Conservation (phyloP, 768 basidiomycete genomes). For the Paxillus involutus region DNA sequence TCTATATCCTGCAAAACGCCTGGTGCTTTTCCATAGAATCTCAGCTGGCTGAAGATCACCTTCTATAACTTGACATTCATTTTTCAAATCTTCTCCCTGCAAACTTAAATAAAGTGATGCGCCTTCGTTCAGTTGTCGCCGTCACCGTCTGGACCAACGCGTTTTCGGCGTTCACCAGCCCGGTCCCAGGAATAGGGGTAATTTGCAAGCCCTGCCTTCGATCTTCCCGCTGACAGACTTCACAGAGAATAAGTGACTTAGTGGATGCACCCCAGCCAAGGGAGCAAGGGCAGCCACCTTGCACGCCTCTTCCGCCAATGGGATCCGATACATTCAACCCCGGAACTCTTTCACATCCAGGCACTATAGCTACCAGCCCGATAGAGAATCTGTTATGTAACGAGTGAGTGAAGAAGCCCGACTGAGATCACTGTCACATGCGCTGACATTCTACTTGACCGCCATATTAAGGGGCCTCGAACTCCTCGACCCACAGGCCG, state of each 20-base stretch:
- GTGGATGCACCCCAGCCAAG: neutral
- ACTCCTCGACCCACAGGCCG: neutral
- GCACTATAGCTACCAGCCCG: neutral
- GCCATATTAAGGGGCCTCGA: neutral
- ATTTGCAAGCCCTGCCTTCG: neutral
- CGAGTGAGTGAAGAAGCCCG: neutral
- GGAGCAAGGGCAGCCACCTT: neutral
- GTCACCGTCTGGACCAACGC: neutral
- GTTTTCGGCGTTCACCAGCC: neutral
- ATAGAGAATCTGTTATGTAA: neutral
- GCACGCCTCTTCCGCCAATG: neutral
- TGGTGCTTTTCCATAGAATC: neutral
- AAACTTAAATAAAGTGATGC: neutral
- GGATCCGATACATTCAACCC: constrained; percentile 8
- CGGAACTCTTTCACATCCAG: constrained; percentile 9
- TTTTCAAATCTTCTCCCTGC: neutral
- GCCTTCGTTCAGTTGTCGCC: neutral
- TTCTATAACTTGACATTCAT: neutral
- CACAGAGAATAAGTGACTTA: neutral
- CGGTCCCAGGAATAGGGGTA: neutral
- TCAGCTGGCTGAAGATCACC: neutral
- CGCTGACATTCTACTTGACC: too few relatives aligned
- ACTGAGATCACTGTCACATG: neutral
- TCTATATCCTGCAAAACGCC: neutral
- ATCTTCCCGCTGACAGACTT: neutral